phyloP scores from a whole-genome alignment of 352 stramenopile genomes.

The Phytophthora aleatoria region DNA sequence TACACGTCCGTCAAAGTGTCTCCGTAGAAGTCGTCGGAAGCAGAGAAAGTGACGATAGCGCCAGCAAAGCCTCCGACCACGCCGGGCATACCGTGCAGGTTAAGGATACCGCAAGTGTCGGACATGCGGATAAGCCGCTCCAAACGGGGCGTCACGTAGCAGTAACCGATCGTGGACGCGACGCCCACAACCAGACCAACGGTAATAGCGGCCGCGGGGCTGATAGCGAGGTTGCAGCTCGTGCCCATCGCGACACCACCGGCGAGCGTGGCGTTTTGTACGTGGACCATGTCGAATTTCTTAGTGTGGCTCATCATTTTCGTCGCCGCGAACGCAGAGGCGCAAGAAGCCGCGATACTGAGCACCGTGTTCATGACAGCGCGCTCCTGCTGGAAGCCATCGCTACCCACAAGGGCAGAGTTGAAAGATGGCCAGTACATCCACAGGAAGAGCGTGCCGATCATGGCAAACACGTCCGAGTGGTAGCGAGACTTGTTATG shows the following conservation, averaged over 20 bases:
- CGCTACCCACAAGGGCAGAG: conserved; percentile 55
- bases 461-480: conserved; percentile 80
- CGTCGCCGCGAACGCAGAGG: conserved; percentile 57
- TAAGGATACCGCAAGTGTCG: conserved; percentile 69
- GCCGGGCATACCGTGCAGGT: conserved; percentile 82
- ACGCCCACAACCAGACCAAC: conserved; percentile 59
- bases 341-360: conserved; percentile 66
- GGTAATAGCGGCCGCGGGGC: conserved; percentile 56
- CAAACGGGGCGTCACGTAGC: conserved; percentile 46
- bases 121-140: conserved; percentile 50
- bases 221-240: conserved; percentile 72
- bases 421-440: conserved; percentile 92
- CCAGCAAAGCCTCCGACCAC: conserved; percentile 64
- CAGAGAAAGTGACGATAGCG: conserved; percentile 53
- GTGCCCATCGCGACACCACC: conserved; percentile 84
- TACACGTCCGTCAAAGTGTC: conserved; percentile 52
- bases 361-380: conserved; percentile 83
- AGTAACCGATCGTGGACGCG: conserved; percentile 52
- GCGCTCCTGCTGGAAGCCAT: conserved; percentile 69
- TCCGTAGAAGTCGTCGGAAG: conserved; percentile 61
- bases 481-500: conserved; percentile 75
- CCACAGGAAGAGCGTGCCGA: conserved; percentile 88
- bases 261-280: conserved; percentile 86
- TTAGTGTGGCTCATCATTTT: conserved; percentile 49
- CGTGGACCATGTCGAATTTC: conserved; percentile 85